phyloP scores from a whole-genome alignment of 768 basidiomycete genomes.

The Lactarius trivialis region DNA sequence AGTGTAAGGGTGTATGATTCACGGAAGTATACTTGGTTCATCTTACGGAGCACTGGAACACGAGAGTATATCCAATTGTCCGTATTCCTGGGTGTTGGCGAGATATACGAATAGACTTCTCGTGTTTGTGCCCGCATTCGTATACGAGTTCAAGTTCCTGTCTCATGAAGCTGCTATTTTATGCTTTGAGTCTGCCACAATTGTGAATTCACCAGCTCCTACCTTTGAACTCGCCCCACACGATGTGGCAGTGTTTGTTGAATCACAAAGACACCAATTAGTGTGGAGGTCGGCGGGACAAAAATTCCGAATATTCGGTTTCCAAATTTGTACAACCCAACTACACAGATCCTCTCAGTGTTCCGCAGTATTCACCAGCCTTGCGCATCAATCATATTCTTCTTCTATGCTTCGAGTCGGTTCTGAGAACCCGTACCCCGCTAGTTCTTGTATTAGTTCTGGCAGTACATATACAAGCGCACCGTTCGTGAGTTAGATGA shows the following conservation, averaged over 20 bases:
- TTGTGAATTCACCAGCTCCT: not conserved
- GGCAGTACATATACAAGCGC: constrained; percentile 1
- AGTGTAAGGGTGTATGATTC: too few relatives aligned
- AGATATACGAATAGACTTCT: not conserved
- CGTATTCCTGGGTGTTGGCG: not conserved
- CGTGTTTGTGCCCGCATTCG: not conserved
- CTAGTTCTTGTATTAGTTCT: constrained; percentile 20
- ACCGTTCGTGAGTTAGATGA: not conserved
- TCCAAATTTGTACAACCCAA: not conserved
- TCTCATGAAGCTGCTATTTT: not conserved
- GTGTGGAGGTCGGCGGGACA: not conserved
- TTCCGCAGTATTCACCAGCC: not conserved
- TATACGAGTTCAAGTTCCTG: not conserved
- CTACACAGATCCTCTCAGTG: not conserved
- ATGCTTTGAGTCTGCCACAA: not conserved
- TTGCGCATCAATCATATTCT: not conserved
- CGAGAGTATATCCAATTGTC: not conserved
- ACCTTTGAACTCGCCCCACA: not conserved
- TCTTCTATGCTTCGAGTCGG: too few relatives aligned
- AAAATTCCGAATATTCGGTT: not conserved
- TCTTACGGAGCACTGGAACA: not conserved
- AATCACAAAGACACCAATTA: constrained; percentile 6
- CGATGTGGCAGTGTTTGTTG: not conserved
- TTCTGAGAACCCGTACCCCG: not conserved
- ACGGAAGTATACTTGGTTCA: not conserved